These are phyloP conservation scores for Nephelium lappaceum DNA, from an alignment of 345 rosid genomes.

Conservation along the genomic window DNA sequence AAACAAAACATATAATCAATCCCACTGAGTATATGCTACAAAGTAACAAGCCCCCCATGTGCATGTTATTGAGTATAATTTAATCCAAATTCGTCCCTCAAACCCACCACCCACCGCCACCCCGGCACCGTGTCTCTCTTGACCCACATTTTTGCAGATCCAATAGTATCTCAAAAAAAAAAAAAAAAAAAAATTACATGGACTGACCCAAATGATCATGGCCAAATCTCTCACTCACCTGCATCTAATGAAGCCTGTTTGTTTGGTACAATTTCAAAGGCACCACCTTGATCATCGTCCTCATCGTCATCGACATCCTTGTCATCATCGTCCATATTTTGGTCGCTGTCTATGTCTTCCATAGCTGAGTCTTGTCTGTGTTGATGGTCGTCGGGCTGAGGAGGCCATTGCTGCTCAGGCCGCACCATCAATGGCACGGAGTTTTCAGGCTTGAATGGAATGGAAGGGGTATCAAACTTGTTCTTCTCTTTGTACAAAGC, in stretches of 20 bases:
- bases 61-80: conserved; percentile 18
- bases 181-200: not conserved
- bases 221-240: conserved; percentile 23
- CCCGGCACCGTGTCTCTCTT: not conserved
- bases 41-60: conserved; percentile 11
- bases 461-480: conserved; percentile 33
- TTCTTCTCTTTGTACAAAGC: conserved; percentile 59
- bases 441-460: conserved; percentile 44
- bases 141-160: conserved; percentile 14
- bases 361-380: conserved; percentile 15
- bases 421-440: conserved; percentile 61
- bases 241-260: conserved; percentile 29
- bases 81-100: conserved; percentile 18
- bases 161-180: not conserved
- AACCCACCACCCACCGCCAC: not conserved
- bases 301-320: conserved; percentile 44
- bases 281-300: conserved; percentile 55
- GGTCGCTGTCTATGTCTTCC: conserved; percentile 42
- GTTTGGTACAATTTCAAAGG: conserved; percentile 61
- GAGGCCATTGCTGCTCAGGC: conserved; percentile 86
- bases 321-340: conserved; percentile 44
- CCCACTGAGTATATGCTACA: conserved; percentile 20
- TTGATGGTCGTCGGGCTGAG: conserved; percentile 14
- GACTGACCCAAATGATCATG: not conserved
- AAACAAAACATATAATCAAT: conserved; percentile 19